Evolutionary conservation across 1,139 yeast genomes (phyloP).

Genomic region (Diutina pseudorugosa): DNA sequence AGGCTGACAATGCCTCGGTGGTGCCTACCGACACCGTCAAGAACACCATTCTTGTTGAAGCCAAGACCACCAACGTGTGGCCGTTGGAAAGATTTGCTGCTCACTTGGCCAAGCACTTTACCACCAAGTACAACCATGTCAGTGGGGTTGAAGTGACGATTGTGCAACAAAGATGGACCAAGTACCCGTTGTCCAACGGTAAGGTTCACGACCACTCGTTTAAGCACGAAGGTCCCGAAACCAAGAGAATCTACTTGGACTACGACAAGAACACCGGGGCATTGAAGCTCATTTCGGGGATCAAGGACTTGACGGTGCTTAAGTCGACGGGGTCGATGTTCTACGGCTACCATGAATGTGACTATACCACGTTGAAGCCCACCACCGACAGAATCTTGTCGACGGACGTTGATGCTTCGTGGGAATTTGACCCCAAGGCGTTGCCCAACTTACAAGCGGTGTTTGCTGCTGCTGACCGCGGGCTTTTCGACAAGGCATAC

Average conservation of each 20-base stretch:
- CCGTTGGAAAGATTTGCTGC: slow-evolving; percentile 88
- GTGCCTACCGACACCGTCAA: slow-evolving; percentile 93
- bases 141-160: slow-evolving; percentile 57
- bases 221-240: slow-evolving; percentile 73
- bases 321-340: slow-evolving; percentile 91
- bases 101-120: slow-evolving; percentile 70
- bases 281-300: slow-evolving; percentile 49
- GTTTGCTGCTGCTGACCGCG: slow-evolving; percentile 39
- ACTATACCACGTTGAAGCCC: slow-evolving; percentile 77
- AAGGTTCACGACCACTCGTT: slow-evolving; percentile 74
- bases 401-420: slow-evolving; percentile 69
- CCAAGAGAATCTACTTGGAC: slow-evolving; percentile 47
- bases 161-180: slow-evolving; percentile 58
- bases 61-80: slow-evolving; percentile 72
- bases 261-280: slow-evolving; percentile 36
- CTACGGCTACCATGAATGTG: slow-evolving; percentile 76
- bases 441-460: slow-evolving; percentile 37
- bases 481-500: slow-evolving; percentile 56
- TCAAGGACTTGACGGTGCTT: slow-evolving; percentile 76
- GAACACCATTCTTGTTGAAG: slow-evolving; percentile 74
- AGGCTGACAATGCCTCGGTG: slow-evolving; percentile 78
- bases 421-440: slow-evolving; percentile 48
- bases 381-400: slow-evolving; percentile 77
- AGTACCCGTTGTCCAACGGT: slow-evolving; percentile 27
- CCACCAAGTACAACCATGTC: slow-evolving; percentile 64